Conservation (phyloP, 2,329 filamentous ascomycete genomes). For the Pseudogymnoascus sp. region DNA sequence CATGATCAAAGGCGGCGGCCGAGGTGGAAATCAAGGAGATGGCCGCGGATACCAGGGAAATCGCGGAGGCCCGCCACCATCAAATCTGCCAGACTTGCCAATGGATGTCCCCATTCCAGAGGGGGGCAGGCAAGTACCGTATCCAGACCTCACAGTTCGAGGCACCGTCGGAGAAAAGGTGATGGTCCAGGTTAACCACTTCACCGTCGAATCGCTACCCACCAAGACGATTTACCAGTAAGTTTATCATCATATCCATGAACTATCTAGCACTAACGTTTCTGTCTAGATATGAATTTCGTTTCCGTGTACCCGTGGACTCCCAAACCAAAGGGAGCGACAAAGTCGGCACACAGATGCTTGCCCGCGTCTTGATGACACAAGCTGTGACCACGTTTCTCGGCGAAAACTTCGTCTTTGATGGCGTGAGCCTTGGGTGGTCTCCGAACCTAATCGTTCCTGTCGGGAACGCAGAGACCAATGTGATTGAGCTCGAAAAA, state of each 20-base stretch:
- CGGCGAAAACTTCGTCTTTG: constrained; percentile 8
- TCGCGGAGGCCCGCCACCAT: constrained; percentile 19
- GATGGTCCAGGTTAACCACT: constrained; percentile 5
- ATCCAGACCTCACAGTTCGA: background rate
- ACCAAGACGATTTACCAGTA: constrained; percentile 5
- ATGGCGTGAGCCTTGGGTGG: constrained; percentile 8
- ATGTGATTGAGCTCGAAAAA: background rate
- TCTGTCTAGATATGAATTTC: background rate
- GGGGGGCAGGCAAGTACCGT: background rate
- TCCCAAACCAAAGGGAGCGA: constrained; percentile 5
- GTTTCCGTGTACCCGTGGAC: background rate
- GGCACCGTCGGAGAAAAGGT: background rate
- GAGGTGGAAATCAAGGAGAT: constrained; percentile 14
- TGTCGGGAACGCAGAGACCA: background rate
- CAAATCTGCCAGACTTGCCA: constrained; percentile 12
- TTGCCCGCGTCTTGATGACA: constrained; percentile 1
- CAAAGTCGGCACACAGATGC: background rate
- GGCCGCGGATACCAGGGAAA: constrained; percentile 18
- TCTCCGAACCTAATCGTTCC: background rate
- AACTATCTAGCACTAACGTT: background rate
- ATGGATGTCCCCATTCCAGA: background rate
- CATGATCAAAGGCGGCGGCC: background rate
- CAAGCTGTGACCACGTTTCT: background rate
- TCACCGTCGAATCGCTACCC: background rate
- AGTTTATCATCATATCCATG: background rate